Evolutionary conservation across 169 alveolate genomes (phyloP).

Genomic region (Plasmodium berghei): DNA sequence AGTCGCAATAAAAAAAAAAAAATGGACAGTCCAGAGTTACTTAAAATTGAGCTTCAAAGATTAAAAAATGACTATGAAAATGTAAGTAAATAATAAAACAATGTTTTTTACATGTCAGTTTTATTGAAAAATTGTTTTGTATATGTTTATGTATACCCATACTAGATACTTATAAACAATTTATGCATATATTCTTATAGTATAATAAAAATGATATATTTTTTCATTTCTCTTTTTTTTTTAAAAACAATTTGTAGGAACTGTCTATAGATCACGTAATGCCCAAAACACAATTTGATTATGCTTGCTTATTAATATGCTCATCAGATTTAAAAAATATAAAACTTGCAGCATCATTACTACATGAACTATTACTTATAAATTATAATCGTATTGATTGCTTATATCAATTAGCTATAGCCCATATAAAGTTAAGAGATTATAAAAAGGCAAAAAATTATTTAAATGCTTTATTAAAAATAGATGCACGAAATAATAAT

Average conservation of each 20-base stretch:
- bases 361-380: constrained; percentile 59
- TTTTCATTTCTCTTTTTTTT: neutral
- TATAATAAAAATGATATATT: too few relatives aligned
- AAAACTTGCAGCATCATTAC: constrained; percentile 44
- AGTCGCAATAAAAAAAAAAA: constrained; percentile 5
- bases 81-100: constrained; percentile 16
- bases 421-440: constrained; percentile 81
- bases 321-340: constrained; percentile 68
- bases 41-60: constrained; percentile 57
- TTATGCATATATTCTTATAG: neutral
- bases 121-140: neutral
- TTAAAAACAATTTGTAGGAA: constrained; percentile 19
- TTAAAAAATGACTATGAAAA: constrained; percentile 55
- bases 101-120: neutral
- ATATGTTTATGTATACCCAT: neutral
- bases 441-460: constrained; percentile 82
- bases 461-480: constrained; percentile 80
- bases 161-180: too few relatives aligned
- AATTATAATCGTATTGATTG: constrained; percentile 76
- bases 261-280: constrained; percentile 63
- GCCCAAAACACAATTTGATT: constrained; percentile 71
- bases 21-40: constrained; percentile 73
- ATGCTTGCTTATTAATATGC: constrained; percentile 63
- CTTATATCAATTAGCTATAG: constrained; percentile 84
- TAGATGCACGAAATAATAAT: constrained; percentile 76